Evolutionary conservation across 2,329 filamentous ascomycete genomes (phyloP).

Genomic region (Grosmannia serpens): DNA sequence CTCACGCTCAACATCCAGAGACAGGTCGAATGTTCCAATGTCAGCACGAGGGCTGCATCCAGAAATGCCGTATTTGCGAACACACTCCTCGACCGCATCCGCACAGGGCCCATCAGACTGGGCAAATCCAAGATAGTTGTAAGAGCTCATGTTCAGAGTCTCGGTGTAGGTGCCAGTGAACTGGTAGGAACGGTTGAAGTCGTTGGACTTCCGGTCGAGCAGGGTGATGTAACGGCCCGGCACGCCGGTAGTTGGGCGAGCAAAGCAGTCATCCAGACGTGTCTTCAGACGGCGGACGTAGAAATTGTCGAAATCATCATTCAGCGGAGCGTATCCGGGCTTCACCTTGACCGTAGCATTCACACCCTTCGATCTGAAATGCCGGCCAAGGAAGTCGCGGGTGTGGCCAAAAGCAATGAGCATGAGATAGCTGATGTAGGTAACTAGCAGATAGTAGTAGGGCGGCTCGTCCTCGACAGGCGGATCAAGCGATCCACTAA

Average conservation of each 20-base stretch:
- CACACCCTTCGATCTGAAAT: constrained; percentile 69
- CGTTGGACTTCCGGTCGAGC: constrained; percentile 78
- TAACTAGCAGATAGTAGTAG: constrained; percentile 93
- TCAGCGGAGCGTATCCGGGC: constrained; percentile 88
- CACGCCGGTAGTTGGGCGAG: constrained; percentile 82
- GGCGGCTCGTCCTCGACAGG: constrained; percentile 91
- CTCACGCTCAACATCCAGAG: constrained; percentile 78
- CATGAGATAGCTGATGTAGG: constrained; percentile 95
- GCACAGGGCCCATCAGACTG: constrained; percentile 96
- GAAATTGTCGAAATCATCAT: constrained; percentile 98
- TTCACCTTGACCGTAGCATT: constrained; percentile 73
- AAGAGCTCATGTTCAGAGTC: constrained; percentile 97
- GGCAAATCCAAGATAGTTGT: constrained; percentile 97
- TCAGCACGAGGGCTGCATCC: constrained; percentile 74
- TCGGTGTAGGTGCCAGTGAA: constrained; percentile 85
- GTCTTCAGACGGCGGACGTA: constrained; percentile 88
- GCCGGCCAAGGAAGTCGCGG: constrained; percentile 95
- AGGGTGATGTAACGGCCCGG: constrained; percentile 90
- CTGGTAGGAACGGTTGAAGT: constrained; percentile 85
- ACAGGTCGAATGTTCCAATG: constrained; percentile 75
- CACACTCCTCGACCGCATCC: constrained; percentile 76
- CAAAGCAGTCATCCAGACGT: constrained; percentile 94
- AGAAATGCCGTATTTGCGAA: constrained; percentile 77
- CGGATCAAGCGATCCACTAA: constrained; percentile 66
- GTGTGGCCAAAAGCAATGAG: constrained; percentile 93